Conservation (phyloP, 352 stramenopile genomes). For the Globisporangium recalcitrans region DNA sequence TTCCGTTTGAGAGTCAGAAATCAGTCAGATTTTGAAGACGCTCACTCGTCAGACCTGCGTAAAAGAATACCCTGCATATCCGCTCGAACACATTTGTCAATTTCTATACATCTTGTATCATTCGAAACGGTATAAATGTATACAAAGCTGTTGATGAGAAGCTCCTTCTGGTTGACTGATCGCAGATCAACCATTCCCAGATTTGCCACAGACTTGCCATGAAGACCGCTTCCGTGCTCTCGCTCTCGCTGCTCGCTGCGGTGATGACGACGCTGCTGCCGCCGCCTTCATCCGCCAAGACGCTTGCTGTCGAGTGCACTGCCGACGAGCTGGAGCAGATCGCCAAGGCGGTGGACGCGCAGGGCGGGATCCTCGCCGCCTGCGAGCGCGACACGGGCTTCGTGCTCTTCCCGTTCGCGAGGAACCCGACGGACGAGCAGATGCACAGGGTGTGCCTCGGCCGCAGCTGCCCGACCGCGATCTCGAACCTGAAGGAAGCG, state of each 20-base stretch:
- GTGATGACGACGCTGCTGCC: neutral
- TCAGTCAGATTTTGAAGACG: no score
- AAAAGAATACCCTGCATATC: no score
- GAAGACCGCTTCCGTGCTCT: slow-evolving; percentile 1
- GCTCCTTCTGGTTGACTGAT: no score
- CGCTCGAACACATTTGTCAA: no score
- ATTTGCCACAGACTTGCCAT: neutral
- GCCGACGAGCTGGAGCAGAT: slow-evolving; percentile 14
- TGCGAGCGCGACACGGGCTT: slow-evolving; percentile 31
- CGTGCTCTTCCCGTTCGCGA: slow-evolving; percentile 25
- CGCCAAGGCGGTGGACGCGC: slow-evolving; percentile 2
- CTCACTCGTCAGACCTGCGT: no score
- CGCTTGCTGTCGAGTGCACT: slow-evolving; percentile 8
- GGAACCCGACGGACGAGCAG: slow-evolving; percentile 20
- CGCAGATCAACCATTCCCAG: no score
- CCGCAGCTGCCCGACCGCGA: slow-evolving; percentile 26
- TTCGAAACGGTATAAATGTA: no score
- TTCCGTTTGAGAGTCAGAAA: no score
- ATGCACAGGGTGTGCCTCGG: slow-evolving; percentile 26
- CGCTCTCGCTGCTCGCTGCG: slow-evolving; percentile 1
- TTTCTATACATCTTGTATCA: no score
- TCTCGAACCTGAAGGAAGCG: slow-evolving; percentile 15
- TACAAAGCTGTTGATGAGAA: no score
- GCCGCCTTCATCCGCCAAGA: neutral
- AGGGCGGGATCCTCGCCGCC: slow-evolving; percentile 18